These are phyloP conservation scores for Auriculariales sp. DNA, from an alignment of 768 basidiomycete genomes.

Conservation along the genomic window DNA sequence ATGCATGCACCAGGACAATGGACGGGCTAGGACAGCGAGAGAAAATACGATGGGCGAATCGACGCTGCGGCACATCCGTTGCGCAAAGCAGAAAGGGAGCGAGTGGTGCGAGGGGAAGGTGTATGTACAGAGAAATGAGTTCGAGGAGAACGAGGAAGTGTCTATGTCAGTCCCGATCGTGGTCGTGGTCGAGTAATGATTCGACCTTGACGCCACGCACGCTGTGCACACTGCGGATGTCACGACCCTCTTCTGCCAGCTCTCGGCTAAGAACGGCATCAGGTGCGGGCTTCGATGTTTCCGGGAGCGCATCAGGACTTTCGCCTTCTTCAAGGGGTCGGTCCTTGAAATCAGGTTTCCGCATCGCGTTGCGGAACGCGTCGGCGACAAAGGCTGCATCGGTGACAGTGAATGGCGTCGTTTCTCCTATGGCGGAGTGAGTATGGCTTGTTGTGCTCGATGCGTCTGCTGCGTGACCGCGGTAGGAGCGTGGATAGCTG, in stretches of 20 bases:
- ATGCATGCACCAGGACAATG: not conserved
- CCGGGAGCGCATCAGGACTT: slow-evolving; percentile 31
- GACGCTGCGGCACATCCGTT: not conserved
- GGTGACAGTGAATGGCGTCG: slow-evolving; percentile 66
- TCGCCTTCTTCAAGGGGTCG: slow-evolving; percentile 57
- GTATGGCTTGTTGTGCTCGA: slow-evolving; percentile 1
- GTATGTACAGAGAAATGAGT: not conserved
- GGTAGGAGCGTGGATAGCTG: not conserved
- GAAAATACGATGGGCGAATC: not conserved
- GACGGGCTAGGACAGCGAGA: not conserved
- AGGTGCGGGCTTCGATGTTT: slow-evolving; percentile 12
- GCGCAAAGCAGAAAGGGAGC: not conserved
- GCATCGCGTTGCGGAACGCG: slow-evolving; percentile 76
- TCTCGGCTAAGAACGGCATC: slow-evolving; percentile 47
- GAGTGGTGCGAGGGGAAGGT: not conserved
- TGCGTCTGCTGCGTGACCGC: slow-evolving; percentile 4
- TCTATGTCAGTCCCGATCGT: not conserved
- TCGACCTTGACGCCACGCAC: slow-evolving; percentile 71
- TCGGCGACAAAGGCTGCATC: slow-evolving; percentile 90
- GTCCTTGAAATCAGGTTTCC: slow-evolving; percentile 78
- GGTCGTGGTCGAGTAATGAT: slow-evolving; percentile 3
- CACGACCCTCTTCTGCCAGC: slow-evolving; percentile 79
- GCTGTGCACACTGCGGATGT: slow-evolving; percentile 70
- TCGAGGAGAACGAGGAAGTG: not conserved
- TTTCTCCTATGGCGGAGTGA: slow-evolving; percentile 47